Base-by-base conservation (phyloP, 2,329 filamentous ascomycete genomes). In the Phymatotrichopsis omnivora region DNA sequence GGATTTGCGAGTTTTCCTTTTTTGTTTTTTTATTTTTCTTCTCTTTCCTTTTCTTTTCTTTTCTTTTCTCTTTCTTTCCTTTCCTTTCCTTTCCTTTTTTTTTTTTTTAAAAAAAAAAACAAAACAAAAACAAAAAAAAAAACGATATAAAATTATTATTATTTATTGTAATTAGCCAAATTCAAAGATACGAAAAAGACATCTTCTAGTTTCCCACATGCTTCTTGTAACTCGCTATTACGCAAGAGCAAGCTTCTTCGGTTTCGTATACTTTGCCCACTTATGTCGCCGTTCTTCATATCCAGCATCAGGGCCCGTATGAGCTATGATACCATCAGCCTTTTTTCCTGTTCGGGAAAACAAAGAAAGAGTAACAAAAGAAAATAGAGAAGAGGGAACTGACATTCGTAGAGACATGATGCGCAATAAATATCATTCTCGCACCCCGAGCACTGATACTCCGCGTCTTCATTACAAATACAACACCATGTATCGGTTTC, bases 391-490 rank as follows among this genome's bases (percentile, higher is more conserved):
- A 27, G 11, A 8, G 10, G 16, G 7, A 22, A n/a, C 7, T n/a
- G 38, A 50, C 53, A 37, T 42, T 54, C 52, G 29, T 41, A 53
- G 19, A 56, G 45, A 29, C 53, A 56, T 7, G 30, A 41, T 2
- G 37, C 33, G 22, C 53, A 56, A 36, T 54, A 56, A 33, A 56
- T 45, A 44, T 54, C 53, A 16, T 49, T 44, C 32, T 56, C 49
- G 41, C 53, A 56, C 3, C 52, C 52, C 2, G 35, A 47, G 29
- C 53, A 56, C 3, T 42, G 31, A 30, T 53, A 56, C 28, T 56
- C 53, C 14, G 45, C 53, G 25, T 54, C 52, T 29, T 54, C 49
- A 31, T 51, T 54, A 27, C 53, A 56, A 27, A 56, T 56, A 46
- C 48, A 54, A 19, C 51, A 54, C 52, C 52, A 54, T 11, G 49